Conservation (phyloP, 2,329 filamentous ascomycete genomes). For the Diaporthe citriasiana region DNA sequence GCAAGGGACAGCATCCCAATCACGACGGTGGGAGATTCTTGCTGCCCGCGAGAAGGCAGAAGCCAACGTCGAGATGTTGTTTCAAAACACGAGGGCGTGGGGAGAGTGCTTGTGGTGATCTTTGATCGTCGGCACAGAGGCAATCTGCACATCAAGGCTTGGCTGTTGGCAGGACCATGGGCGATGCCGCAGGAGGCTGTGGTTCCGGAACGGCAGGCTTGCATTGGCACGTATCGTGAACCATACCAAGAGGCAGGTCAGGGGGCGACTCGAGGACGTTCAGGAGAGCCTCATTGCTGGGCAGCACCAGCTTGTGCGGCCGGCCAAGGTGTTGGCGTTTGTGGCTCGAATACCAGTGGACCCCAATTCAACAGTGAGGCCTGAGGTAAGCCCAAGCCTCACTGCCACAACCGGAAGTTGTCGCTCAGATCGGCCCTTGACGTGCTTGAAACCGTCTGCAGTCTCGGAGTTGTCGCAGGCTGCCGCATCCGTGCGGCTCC, state of each 20-base stretch:
- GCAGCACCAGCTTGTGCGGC: neutral
- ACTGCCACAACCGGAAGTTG: conserved; percentile 7
- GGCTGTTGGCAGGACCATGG: conserved; percentile 13
- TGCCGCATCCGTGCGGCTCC: conserved; percentile 40
- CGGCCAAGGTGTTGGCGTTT: conserved; percentile 6
- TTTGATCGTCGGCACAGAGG: conserved; percentile 14
- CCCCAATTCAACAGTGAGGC: neutral
- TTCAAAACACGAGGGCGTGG: conserved; percentile 25
- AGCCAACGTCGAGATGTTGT: conserved; percentile 2
- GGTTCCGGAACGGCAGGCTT: conserved; percentile 10
- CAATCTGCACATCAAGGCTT: conserved; percentile 33
- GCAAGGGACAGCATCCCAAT: conserved; percentile 2
- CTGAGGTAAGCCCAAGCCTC: neutral
- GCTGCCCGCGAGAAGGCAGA: neutral
- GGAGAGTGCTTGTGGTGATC: conserved; percentile 20
- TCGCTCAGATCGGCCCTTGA: conserved; percentile 24
- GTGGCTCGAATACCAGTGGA: neutral
- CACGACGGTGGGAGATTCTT: neutral
- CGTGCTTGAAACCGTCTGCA: conserved; percentile 39
- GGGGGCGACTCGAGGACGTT: neutral
- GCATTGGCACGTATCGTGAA: conserved; percentile 27
- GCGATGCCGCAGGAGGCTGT: conserved; percentile 11
- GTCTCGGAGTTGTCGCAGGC: conserved; percentile 43
- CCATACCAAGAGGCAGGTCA: conserved; percentile 23
- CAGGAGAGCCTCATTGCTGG: conserved; percentile 22